Conservation (phyloP, 2,329 filamentous ascomycete genomes). For the Aspergillus calidoustus region DNA sequence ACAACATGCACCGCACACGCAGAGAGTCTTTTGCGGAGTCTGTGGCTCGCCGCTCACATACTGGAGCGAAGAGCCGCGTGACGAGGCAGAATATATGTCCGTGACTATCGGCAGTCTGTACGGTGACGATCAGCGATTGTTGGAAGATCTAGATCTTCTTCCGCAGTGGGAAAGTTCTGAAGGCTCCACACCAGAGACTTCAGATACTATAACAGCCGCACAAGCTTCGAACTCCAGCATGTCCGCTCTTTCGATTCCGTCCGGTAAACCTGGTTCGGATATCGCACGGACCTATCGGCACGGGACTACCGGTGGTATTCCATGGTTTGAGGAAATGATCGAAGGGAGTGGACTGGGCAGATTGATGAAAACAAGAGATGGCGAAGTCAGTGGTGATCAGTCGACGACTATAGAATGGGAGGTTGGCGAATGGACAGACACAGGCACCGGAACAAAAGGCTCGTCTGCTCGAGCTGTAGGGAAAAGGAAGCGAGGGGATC, state of each 20-base stretch:
- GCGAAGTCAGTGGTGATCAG: conserved; percentile 66
- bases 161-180: conserved; percentile 48
- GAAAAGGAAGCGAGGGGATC: conserved; percentile 40
- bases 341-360: conserved; percentile 74
- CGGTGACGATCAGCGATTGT: conserved; percentile 69
- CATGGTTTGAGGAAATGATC: conserved; percentile 85
- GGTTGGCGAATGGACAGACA: conserved; percentile 71
- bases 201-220: conserved; percentile 23
- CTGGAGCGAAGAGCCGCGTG: conserved; percentile 75
- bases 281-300: conserved; percentile 43
- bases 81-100: conserved; percentile 77
- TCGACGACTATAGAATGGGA: conserved; percentile 78
- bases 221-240: conserved; percentile 17
- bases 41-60: conserved; percentile 85
- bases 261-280: conserved; percentile 23
- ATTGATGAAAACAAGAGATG: conserved; percentile 63
- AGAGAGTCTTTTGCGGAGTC: conserved; percentile 86
- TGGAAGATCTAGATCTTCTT: conserved; percentile 77
- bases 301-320: conserved; percentile 61
- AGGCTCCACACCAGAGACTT: conserved; percentile 34
- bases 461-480: conserved; percentile 25
- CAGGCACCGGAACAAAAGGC: conserved; percentile 38
- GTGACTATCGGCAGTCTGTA: conserved; percentile 79
- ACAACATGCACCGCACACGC: conserved; percentile 60
- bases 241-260: conserved; percentile 29